These are phyloP conservation scores for Brassica incana DNA, from an alignment of 345 rosid species.

Conservation along the genomic window DNA sequence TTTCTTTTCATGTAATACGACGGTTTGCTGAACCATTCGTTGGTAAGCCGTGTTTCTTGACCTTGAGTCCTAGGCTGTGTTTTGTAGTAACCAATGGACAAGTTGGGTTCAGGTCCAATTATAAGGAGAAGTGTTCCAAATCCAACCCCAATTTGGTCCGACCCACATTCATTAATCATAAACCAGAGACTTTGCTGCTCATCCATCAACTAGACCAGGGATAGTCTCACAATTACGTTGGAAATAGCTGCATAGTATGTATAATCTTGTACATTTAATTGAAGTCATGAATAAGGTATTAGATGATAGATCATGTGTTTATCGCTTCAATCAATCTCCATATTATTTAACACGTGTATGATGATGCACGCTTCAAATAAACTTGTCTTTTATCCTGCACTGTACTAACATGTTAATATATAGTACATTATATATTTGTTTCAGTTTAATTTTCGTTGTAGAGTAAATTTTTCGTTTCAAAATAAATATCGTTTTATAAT, in stretches of 20 bases:
- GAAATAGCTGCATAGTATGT: too few relatives aligned
- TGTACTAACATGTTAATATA: background rate
- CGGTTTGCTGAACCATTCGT: background rate
- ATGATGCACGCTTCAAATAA: background rate
- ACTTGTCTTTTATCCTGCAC: background rate
- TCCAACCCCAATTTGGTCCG: background rate
- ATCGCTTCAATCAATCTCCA: background rate
- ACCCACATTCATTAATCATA: too few relatives aligned
- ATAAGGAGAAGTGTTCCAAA: background rate
- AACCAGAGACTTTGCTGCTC: too few relatives aligned
- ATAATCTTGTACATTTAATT: too few relatives aligned
- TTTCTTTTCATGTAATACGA: conserved; percentile 14
- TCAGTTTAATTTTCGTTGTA: too few relatives aligned
- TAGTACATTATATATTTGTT: background rate
- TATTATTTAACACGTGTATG: background rate
- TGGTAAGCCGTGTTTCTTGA: background rate
- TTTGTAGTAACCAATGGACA: background rate
- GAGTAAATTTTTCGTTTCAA: too few relatives aligned
- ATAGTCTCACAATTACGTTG: too few relatives aligned
- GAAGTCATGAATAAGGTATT: background rate
- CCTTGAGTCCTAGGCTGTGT: background rate
- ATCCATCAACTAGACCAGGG: too few relatives aligned
- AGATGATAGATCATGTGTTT: background rate
- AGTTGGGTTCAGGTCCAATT: conserved; percentile 8
- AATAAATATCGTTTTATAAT: too few relatives aligned